phyloP scores from a whole-genome alignment of 2,329 filamentous ascomycete species.

The Fusarium torulosum region DNA sequence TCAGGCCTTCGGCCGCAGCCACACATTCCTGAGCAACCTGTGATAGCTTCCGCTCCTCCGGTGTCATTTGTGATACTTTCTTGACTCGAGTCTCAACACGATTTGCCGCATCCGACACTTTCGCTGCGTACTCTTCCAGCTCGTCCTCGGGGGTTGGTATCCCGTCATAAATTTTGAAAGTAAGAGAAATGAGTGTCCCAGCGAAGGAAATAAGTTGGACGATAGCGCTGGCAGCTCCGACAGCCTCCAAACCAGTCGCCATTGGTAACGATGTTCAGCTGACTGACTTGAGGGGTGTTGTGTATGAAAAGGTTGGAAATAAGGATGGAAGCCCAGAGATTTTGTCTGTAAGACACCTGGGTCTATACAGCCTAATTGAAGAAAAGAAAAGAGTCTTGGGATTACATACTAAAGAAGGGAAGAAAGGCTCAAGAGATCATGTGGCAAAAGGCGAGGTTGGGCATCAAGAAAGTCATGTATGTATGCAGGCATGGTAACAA shows the following conservation, averaged over 20 bases:
- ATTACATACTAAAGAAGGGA: no score
- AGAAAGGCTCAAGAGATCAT: no score
- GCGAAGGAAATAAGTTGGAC: neutral
- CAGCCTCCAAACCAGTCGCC: neutral
- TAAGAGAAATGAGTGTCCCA: neutral
- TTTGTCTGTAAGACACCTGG: no score
- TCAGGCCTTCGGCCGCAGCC: fast-evolving
- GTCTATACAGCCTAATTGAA: no score
- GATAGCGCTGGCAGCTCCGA: neutral
- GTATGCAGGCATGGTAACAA: neutral
- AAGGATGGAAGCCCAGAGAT: no score
- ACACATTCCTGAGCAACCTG: neutral
- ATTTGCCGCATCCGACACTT: neutral
- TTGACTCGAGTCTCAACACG: neutral
- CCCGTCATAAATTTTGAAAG: neutral
- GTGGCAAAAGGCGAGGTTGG: no score
- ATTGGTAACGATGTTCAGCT: neutral
- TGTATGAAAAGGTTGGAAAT: no score
- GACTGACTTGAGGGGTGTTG: no score
- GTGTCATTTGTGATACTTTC: neutral
- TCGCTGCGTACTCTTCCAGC: neutral
- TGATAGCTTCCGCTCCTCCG: neutral
- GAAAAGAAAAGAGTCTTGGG: no score
- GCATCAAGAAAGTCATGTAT: no score
- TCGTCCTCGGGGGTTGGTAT: neutral